Evolutionary conservation across 352 stramenopile genomes (phyloP), one percentile per base, ranked within the genome.

Genomic region (Pythium utonaiense): DNA sequence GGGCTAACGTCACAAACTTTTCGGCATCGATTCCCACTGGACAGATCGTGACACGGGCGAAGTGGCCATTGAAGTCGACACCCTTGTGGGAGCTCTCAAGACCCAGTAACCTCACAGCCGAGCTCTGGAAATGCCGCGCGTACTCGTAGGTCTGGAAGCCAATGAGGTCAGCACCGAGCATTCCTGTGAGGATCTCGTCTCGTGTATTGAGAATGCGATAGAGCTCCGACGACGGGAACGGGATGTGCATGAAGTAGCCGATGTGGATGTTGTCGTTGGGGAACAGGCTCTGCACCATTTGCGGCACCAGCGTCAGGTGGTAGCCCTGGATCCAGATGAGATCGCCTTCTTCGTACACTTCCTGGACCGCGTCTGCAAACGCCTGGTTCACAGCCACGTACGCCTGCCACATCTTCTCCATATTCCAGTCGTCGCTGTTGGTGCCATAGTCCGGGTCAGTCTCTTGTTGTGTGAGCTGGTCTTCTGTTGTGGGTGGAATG

Each of bases 61-160:
- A 96, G 53, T 96, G 89, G 34, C 88, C 88, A 42, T 94, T 86
- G 41, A 82, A 89, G 41, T 97, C 88, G 48, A 97, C 84, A 7
- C 89, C 88, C 52, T 95, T 89, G 51, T 95, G 88, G 6, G 78
- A 93, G 51, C 86, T 96, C 60, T 96, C 84, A 1, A 96, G 65
- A 3, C 89, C 89, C 2, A 96, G 51, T n/a, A 97, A 70, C 21
- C 87, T 75, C 28, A 95, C 87, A 16, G 79, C 89, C 6, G 88
- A 87, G 56, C 82, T 93, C 45, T 96, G 85, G 62, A 96, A 97
- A 72, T 96, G 86, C 1, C 89, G 77, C 8, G 88, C 88, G 56
- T 95, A 95, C 64, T 96, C 89, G 53, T 95, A 95, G 53, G 89
- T 95, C 67, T 96, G 89, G 68, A 97, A 96, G 8, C 82, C 86